Conservation (phyloP, 176 grass and related monocot species). For the Chloris gayana region DNA sequence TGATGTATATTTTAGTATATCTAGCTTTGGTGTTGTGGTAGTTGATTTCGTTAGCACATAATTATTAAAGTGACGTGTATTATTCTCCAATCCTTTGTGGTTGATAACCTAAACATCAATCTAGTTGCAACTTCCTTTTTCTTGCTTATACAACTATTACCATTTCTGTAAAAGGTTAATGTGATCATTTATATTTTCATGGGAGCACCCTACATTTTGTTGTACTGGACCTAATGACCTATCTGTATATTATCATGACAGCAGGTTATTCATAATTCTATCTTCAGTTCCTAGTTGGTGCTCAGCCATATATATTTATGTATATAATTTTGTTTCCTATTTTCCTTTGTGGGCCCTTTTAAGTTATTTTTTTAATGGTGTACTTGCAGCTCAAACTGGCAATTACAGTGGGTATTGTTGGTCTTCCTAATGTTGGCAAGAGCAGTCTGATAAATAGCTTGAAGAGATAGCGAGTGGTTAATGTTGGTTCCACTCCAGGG, state of each 20-base stretch:
- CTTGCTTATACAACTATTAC: neutral
- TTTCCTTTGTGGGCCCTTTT: neutral
- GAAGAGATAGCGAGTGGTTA: constrained; percentile 89
- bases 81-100: neutral
- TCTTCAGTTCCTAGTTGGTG: too few species aligned
- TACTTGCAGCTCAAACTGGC: constrained; percentile 76
- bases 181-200: neutral
- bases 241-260: neutral
- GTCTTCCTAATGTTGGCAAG: constrained; percentile 98
- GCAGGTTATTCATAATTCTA: neutral
- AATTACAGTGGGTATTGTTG: constrained; percentile 95
- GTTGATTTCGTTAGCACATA: too few species aligned
- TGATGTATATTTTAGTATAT: neutral
- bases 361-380: constrained; percentile 7
- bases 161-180: neutral
- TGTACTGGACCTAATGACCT: neutral
- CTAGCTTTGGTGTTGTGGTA: too few species aligned
- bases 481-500: constrained; percentile 88
- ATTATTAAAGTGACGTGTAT: too few species aligned
- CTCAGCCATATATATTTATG: neutral
- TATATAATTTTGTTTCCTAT: neutral
- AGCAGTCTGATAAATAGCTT: constrained; percentile 96
- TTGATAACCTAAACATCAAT: neutral
- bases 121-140: neutral
- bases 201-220: too few species aligned